Conservation (phyloP, 139 green algal genomes). For the Chlorella sp. region DNA sequence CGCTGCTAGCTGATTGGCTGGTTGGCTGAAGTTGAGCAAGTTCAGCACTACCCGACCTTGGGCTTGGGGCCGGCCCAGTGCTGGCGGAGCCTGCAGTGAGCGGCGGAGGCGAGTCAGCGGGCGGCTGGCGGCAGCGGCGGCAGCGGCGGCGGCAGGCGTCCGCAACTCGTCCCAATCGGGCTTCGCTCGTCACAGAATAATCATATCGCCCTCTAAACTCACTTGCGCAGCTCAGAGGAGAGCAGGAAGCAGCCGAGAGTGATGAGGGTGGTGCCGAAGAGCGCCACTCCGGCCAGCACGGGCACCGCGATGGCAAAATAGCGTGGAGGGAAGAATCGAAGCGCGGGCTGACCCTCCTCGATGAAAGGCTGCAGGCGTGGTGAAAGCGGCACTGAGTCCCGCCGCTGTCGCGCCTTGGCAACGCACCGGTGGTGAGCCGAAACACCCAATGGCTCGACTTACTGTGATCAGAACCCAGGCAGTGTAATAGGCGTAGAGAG, state of each 20-base stretch:
- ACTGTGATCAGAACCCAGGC: slow-evolving; percentile 67
- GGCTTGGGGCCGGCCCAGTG: not conserved
- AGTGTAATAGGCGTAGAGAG: slow-evolving; percentile 56
- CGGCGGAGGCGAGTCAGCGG: not conserved
- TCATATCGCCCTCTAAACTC: not conserved
- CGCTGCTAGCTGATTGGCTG: not conserved
- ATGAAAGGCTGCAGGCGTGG: slow-evolving; percentile 66
- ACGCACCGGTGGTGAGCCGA: not conserved
- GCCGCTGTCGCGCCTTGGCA: not conserved
- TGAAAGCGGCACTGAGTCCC: not conserved
- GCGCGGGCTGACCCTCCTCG: slow-evolving; percentile 54
- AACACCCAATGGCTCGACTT: not conserved
- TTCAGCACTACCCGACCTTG: not conserved
- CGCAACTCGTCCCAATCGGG: not conserved
- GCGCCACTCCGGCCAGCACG: slow-evolving; percentile 30
- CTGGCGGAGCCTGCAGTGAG: not conserved
- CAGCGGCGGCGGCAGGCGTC: not conserved
- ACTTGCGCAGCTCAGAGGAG: slow-evolving; percentile 22
- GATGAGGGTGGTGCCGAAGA: slow-evolving; percentile 26
- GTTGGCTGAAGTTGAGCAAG: too few relatives aligned
- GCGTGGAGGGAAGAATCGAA: slow-evolving; percentile 47
- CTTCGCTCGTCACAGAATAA: not conserved
- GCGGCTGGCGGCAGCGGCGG: not conserved
- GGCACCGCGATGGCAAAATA: slow-evolving; percentile 46
- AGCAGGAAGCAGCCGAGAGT: slow-evolving; percentile 45